These are phyloP conservation scores for Cenchrus americanus DNA, from an alignment of 176 grass and related monocot species.

Conservation along the genomic window DNA sequence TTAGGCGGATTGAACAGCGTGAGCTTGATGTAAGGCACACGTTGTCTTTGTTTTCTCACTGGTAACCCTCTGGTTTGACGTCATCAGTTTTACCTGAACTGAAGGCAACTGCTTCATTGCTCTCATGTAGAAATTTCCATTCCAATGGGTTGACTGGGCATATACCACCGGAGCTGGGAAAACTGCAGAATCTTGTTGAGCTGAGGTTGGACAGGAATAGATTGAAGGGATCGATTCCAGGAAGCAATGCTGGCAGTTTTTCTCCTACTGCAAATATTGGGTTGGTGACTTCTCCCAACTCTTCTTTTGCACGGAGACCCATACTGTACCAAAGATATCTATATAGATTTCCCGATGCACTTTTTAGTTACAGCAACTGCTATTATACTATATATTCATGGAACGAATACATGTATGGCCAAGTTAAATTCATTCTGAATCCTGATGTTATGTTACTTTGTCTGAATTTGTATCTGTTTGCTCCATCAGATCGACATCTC, in stretches of 20 bases:
- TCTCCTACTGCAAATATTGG: conserved; percentile 57
- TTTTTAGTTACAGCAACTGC: background rate
- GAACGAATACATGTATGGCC: background rate
- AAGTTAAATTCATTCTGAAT: background rate
- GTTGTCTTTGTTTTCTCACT: conserved; percentile 5
- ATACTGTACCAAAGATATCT: background rate
- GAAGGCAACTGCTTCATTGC: background rate
- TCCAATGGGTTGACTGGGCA: conserved; percentile 82
- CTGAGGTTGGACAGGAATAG: conserved; percentile 88
- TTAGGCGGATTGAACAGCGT: conserved; percentile 61
- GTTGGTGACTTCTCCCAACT: conserved; percentile 47
- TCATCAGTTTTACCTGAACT: conserved; percentile 25
- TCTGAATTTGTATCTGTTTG: background rate
- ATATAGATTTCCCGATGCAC: background rate
- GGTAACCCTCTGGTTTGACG: background rate
- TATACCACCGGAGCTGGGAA: conserved; percentile 74
- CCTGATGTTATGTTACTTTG: conserved; percentile 1
- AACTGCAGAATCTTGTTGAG: conserved; percentile 77
- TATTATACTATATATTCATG: conserved; percentile 3
- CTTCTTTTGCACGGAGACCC: background rate
- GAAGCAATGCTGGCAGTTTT: conserved; percentile 48
- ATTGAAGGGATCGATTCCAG: conserved; percentile 75
- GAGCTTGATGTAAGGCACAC: conserved; percentile 67
- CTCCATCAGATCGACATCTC: conserved; percentile 49
- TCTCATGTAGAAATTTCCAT: conserved; percentile 71